A percentile compares a stretch with the other conserved stretches of the same genome.
Conservation (phyloP, 2,329 filamentous ascomycete species). For the Chaetomium sp. region DNA sequence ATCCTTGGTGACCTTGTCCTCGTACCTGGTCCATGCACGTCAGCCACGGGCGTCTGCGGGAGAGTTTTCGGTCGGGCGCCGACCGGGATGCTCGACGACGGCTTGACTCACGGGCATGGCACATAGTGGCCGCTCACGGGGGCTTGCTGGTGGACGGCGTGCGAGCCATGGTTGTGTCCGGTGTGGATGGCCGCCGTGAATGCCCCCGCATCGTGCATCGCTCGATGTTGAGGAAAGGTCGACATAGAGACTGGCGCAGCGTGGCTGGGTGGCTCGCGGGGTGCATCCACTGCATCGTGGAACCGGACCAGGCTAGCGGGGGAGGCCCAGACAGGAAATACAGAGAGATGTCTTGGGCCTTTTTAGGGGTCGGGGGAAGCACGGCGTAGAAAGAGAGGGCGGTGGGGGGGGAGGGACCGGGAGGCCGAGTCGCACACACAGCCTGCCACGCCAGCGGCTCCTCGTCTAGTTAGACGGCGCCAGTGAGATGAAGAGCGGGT, state of each 20-base stretch:
- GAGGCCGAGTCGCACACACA: constrained; percentile 21
- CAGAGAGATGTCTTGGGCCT: constrained; percentile 28
- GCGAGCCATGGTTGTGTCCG: constrained; percentile 29
- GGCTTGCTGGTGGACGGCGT: constrained; percentile 25
- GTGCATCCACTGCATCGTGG: constrained; percentile 37
- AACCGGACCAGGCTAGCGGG: constrained; percentile 35
- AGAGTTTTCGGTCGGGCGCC: background rate
- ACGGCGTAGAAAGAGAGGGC: background rate
- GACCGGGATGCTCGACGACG: background rate
- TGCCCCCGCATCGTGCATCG: constrained; percentile 35
- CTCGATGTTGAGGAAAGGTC: constrained; percentile 32
- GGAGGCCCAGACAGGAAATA: constrained; percentile 32
- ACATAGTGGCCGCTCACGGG: constrained; percentile 28
- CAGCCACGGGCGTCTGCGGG: background rate
- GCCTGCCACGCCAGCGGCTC: constrained; percentile 11
- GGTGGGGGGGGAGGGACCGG: background rate
- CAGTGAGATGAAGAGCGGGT: constrained; percentile 27
- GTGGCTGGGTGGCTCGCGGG: constrained; percentile 33
- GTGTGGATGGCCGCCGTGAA: constrained; percentile 29
- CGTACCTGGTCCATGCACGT: constrained; percentile 33
- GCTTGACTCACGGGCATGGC: constrained; percentile 35
- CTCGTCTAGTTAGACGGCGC: constrained; percentile 12
- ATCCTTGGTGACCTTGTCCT: constrained; percentile 36
- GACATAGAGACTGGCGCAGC: constrained; percentile 35
- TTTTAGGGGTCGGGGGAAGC: constrained; percentile 30